Percentiles rank a stretch among this genome's conserved stretches.
Evolutionary conservation across 2,329 filamentous ascomycete species (phyloP).

Genomic region (Hirsutella thompsonii): DNA sequence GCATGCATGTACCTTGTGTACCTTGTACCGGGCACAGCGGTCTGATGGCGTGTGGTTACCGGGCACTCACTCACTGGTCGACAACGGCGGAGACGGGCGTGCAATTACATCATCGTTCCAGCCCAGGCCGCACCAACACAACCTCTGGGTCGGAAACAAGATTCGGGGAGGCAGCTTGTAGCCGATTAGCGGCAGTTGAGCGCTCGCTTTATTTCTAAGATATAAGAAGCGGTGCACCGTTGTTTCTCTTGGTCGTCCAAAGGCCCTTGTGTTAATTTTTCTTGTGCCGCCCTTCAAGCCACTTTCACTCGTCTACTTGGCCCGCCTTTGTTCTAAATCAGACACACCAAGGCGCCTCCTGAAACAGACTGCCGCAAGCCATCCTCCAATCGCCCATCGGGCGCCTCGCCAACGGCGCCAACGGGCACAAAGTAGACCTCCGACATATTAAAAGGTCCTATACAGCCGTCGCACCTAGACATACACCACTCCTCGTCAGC

Average conservation of each 20-base stretch:
- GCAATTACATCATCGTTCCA: neutral
- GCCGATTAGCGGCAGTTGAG: neutral
- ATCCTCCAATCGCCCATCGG: conserved; percentile 9
- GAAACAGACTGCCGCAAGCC: conserved; percentile 8
- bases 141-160: neutral
- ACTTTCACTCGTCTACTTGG: conserved; percentile 2
- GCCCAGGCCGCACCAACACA: neutral
- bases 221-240: neutral
- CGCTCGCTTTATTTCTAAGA: neutral
- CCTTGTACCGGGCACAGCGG: too few relatives aligned
- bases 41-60: too few relatives aligned
- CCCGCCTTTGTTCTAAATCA: conserved; percentile 7
- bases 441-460: conserved; percentile 1
- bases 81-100: too few relatives aligned
- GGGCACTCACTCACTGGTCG: too few relatives aligned
- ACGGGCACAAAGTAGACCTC: neutral
- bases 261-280: neutral
- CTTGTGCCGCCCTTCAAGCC: neutral
- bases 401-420: conserved; percentile 6
- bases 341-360: conserved; percentile 9
- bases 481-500: neutral
- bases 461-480: conserved; percentile 1
- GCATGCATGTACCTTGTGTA: too few relatives aligned
- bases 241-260: neutral
- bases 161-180: neutral